Percentiles rank a stretch among this genome's conserved stretches.
phyloP scores from a whole-genome alignment of 441 rosid species.

The Monsonia emarginata region DNA sequence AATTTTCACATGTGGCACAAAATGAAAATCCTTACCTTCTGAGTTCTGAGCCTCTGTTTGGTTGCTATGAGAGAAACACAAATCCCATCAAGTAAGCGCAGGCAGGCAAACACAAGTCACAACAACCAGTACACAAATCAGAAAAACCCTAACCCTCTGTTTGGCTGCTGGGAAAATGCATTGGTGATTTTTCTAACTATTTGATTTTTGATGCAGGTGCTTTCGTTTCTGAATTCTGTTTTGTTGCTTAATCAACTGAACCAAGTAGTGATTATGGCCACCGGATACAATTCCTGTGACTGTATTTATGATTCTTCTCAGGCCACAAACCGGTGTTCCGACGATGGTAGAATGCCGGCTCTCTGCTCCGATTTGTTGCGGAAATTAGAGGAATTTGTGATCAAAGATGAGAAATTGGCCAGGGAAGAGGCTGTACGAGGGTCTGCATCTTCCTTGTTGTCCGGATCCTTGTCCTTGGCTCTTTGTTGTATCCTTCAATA shows the following conservation, averaged over 20 bases:
- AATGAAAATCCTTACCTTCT: no score
- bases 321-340: slow-evolving; percentile 27
- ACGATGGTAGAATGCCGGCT: slow-evolving; percentile 45
- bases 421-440: slow-evolving; percentile 33
- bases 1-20: no score
- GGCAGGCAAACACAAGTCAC: no score
- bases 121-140: no score
- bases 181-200: neutral
- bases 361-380: slow-evolving; percentile 42
- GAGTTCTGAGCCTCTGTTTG: no score
- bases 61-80: no score
- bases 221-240: slow-evolving; percentile 67
- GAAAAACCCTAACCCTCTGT: slow-evolving; percentile 17
- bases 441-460: slow-evolving; percentile 52
- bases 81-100: no score
- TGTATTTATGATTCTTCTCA: slow-evolving; percentile 67
- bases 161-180: neutral
- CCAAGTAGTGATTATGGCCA: slow-evolving; percentile 77
- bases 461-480: slow-evolving; percentile 92
- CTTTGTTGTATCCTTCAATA: slow-evolving; percentile 77
- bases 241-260: slow-evolving; percentile 72
- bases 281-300: slow-evolving; percentile 69
- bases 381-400: slow-evolving; percentile 59
- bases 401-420: slow-evolving; percentile 51
- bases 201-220: slow-evolving; percentile 33